Percentiles rank a stretch among this genome's conserved stretches.
Conservation (phyloP, 1,284 basidiomycete species). For the Fomitiporia mediterranea region DNA sequence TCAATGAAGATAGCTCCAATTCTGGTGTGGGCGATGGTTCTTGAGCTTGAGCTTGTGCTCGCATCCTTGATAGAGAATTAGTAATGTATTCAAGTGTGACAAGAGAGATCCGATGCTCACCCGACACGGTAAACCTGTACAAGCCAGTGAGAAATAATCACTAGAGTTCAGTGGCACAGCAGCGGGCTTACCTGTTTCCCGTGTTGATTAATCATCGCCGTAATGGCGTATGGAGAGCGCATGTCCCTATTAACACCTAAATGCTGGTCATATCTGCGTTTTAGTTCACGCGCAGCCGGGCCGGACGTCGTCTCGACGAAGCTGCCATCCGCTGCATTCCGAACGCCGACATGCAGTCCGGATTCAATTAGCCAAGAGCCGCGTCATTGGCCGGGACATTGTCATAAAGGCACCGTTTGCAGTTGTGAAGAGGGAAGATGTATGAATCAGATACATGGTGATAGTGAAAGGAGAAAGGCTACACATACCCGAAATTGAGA, state of each 20-base stretch:
- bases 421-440: conserved; percentile 15
- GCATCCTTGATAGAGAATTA: conserved; percentile 9
- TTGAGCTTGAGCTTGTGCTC: conserved; percentile 6
- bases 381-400: background rate
- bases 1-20: conserved; percentile 8
- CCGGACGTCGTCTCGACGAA: conserved; percentile 77
- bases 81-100: background rate
- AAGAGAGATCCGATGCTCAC: conserved; percentile 37
- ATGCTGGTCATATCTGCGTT: conserved; percentile 63
- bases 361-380: background rate
- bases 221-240: conserved; percentile 73
- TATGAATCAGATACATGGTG: conserved; percentile 5
- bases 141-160: background rate
- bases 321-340: conserved; percentile 54
- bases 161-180: background rate
- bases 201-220: conserved; percentile 72
- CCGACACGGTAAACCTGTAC: conserved; percentile 59
- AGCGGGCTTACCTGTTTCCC: conserved; percentile 42
- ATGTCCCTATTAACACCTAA: conserved; percentile 60
- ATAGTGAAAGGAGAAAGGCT: background rate
- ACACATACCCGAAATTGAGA: conserved; percentile 56
- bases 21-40: conserved; percentile 16
- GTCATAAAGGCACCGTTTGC: background rate
- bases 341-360: background rate
- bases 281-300: conserved; percentile 65